Conservation (phyloP, 2,329 filamentous ascomycete genomes). For the Sporothrix globosa region DNA sequence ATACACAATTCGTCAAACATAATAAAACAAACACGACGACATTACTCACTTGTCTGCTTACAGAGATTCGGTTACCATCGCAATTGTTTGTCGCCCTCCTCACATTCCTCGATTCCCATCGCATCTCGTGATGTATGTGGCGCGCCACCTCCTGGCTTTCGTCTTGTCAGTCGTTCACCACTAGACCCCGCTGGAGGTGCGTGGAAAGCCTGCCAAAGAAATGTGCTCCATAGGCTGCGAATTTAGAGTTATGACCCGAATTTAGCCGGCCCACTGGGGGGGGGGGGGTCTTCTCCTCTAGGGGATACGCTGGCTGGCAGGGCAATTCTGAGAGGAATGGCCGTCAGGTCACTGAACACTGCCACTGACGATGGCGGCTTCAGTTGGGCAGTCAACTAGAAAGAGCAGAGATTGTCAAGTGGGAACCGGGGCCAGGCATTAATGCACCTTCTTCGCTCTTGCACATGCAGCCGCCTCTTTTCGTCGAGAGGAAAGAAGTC, state of each 20-base stretch:
- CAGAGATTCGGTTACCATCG: too few relatives aligned
- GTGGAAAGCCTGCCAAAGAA: background rate
- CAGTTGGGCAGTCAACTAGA: background rate
- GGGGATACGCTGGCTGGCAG: background rate
- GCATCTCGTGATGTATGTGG: background rate
- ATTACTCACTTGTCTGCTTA: too few relatives aligned
- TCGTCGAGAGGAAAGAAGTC: background rate
- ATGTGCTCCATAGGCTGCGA: background rate
- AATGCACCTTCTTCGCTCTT: background rate
- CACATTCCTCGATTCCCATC: background rate
- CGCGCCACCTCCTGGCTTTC: background rate
- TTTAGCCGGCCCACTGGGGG: constrained; percentile 5
- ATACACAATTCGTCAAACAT: too few relatives aligned
- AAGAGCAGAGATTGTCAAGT: background rate
- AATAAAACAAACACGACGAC: too few relatives aligned
- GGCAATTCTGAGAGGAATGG: background rate
- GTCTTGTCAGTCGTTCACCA: background rate
- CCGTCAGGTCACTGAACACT: too few relatives aligned
- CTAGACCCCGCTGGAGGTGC: too few relatives aligned
- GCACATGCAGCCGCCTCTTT: constrained; percentile 10
- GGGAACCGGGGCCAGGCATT: background rate
- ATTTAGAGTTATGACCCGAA: constrained; percentile 23
- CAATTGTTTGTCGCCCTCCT: too few relatives aligned
- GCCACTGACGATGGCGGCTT: background rate
- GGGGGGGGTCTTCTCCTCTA: background rate